Evolutionary conservation across 306 rosid genomes (phyloP), one percentile per base, ranked within the genome.

Genomic region (Echinosophora koreensis): DNA sequence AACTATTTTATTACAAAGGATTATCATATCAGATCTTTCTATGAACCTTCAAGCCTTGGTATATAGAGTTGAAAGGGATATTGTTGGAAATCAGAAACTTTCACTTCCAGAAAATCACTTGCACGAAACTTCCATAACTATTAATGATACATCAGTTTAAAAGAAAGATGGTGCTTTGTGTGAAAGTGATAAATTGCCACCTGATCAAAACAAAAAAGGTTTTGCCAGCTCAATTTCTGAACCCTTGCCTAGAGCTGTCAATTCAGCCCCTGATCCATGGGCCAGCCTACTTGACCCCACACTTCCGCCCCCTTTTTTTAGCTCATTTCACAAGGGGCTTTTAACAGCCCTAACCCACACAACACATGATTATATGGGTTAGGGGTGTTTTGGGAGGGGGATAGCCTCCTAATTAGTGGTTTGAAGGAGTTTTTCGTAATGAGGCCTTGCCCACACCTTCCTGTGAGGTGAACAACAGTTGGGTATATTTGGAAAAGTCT

Each of bases 1-100:
- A 22, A 96, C 97, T 56, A 95, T 95, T 85, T 88, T 95, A 81
- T 83, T 90, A 71, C 97, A 95, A 86, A 88, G 93, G 86, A 92
- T 95, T 71, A 88, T 92, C 81, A 87, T 95, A 73, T 87, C 98
- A 42, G 98, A 92, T 85, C 97, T 95, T 74, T 97, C 98, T 18
- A 90, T 92, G 57, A 94, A 94, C 81, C 98, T 94, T 55, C 86
- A 71, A 77, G 97, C 98, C 73, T 83, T 95, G 85, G 98, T 97
- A 44, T 78, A 79, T 66, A 89, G 96, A 86, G 96, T 91, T 46
- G 97, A 93, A 86, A 91, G 69, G 81, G 83, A 52, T 47, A 66
- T 86, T 61, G 67, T 49, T 49, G 90, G 86, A 79, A 85, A 76
- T 73, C 80, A 69, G 80, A 86, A 82, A 61, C 73, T 71, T 70